These are phyloP conservation scores for Fusarium fracticaudum DNA, from an alignment of 2,329 filamentous ascomycete species.

Conservation along the genomic window DNA sequence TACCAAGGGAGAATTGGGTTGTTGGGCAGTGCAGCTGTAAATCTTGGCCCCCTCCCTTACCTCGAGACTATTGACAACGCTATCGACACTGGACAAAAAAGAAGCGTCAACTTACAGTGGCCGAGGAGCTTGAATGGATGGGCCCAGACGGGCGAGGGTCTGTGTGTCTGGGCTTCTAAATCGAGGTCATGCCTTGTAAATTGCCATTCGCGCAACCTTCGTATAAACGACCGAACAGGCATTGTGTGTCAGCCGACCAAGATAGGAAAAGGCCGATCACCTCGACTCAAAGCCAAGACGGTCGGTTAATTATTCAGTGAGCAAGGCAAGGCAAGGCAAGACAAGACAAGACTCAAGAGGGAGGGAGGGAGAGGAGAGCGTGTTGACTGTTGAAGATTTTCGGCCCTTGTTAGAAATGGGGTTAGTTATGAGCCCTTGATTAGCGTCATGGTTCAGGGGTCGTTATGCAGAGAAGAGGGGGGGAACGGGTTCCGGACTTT, in stretches of 20 bases:
- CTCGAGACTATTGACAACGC: background rate
- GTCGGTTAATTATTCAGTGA: background rate
- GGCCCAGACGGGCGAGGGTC: background rate
- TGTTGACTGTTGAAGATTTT: conserved; percentile 3
- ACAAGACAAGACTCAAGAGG: background rate
- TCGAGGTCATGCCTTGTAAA: conserved; percentile 15
- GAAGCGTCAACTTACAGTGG: conserved; percentile 1
- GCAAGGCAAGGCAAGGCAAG: background rate
- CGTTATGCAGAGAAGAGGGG: conserved; percentile 5
- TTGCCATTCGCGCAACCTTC: conserved; percentile 9
- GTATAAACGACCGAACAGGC: background rate
- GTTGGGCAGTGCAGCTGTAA: background rate
- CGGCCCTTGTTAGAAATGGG: background rate
- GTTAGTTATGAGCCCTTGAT: conserved; percentile 5
- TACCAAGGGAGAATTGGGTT: background rate
- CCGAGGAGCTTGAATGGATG: conserved; percentile 15
- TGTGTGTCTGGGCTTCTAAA: conserved; percentile 22
- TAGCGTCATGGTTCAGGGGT: conserved; percentile 2
- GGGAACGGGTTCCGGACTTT: conserved; percentile 1
- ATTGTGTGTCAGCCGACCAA: background rate
- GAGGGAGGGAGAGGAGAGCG: background rate
- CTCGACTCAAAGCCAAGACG: background rate
- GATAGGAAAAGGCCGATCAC: conserved; percentile 1
- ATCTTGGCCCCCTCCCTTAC: background rate
- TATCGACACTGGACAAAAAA: conserved; percentile 1